Evolutionary conservation across 441 rosid genomes (phyloP).

Genomic region (Pelargonium myrrhifolium): DNA sequence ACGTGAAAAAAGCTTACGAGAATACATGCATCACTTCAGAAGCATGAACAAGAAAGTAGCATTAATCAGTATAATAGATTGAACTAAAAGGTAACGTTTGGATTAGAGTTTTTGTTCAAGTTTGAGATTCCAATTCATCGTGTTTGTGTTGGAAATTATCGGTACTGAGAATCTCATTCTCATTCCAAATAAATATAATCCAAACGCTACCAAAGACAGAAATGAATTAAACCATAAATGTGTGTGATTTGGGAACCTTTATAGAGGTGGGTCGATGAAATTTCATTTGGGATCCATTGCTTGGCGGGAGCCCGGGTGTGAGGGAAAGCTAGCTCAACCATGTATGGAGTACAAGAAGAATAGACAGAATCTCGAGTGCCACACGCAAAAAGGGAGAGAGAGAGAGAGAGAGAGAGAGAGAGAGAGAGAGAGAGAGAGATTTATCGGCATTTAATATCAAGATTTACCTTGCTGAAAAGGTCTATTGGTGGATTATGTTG

Average conservation of each 20-base stretch:
- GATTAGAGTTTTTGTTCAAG: too few species aligned
- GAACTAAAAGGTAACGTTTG: not conserved
- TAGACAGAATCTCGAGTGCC: not conserved
- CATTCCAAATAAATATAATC: too few species aligned
- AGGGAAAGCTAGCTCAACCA: conserved; percentile 47
- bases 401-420: not conserved
- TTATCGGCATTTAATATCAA: not conserved
- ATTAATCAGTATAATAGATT: not conserved
- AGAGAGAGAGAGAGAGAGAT: too few species aligned
- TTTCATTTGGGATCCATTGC: conserved; percentile 35
- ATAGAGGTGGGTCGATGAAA: conserved; percentile 29
- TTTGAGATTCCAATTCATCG: too few species aligned
- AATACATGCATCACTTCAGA: conserved; percentile 1
- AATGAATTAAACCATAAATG: not conserved
- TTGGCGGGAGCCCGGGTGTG: conserved; percentile 45
- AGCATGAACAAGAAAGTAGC: not conserved
- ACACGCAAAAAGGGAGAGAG: not conserved
- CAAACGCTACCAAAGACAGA: too few species aligned
- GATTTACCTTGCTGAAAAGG: conserved; percentile 74
- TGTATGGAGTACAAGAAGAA: conserved; percentile 3
- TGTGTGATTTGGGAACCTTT: conserved; percentile 37
- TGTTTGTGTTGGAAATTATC: too few species aligned
- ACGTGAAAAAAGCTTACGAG: conserved; percentile 11
- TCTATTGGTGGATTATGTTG: conserved; percentile 60
- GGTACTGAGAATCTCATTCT: not conserved